Evolutionary conservation across 177 flowering plant genomes (phyloP).

Genomic region (Telopea speciosissima): DNA sequence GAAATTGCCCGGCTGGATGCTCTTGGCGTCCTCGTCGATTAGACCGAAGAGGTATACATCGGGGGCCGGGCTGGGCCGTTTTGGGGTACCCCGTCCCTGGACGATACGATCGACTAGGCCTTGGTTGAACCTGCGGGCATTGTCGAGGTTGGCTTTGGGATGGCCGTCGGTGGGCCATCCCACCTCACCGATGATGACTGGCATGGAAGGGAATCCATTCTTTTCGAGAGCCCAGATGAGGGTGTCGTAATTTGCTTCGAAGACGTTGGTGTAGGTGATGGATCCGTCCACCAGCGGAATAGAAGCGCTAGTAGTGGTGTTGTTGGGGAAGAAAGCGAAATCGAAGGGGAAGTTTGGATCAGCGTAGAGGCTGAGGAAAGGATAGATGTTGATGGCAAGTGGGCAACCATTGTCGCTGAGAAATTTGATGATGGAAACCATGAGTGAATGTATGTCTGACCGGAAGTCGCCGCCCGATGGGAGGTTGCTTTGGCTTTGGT

Average conservation of each 20-base stretch:
- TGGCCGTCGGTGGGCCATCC: constrained; percentile 97
- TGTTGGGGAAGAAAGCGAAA: constrained; percentile 64
- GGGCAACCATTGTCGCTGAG: constrained; percentile 54
- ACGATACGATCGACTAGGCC: constrained; percentile 50
- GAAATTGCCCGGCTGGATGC: constrained; percentile 71
- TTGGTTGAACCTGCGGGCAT: constrained; percentile 74
- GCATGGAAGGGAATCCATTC: constrained; percentile 53
- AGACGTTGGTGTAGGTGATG: constrained; percentile 71
- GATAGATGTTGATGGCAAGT: constrained; percentile 84
- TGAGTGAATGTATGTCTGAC: constrained; percentile 61
- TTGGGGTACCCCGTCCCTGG: constrained; percentile 66
- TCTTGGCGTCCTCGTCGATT: constrained; percentile 77
- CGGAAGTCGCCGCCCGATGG: constrained; percentile 91
- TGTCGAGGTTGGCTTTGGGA: constrained; percentile 39
- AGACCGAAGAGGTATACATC: constrained; percentile 68
- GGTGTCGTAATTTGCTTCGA: constrained; percentile 91
- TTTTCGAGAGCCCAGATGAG: constrained; percentile 77
- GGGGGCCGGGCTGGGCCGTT: constrained; percentile 32
- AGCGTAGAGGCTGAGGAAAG: constrained; percentile 77
- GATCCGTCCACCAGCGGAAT: constrained; percentile 53
- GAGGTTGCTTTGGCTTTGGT: constrained; percentile 44
- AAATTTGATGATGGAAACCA: constrained; percentile 70
- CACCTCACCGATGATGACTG: constrained; percentile 75
- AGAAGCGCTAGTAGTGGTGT: constrained; percentile 28
- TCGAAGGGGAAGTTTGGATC: constrained; percentile 83